Conservation (phyloP, 78 protist species). For the Isochrysis galbana region DNA sequence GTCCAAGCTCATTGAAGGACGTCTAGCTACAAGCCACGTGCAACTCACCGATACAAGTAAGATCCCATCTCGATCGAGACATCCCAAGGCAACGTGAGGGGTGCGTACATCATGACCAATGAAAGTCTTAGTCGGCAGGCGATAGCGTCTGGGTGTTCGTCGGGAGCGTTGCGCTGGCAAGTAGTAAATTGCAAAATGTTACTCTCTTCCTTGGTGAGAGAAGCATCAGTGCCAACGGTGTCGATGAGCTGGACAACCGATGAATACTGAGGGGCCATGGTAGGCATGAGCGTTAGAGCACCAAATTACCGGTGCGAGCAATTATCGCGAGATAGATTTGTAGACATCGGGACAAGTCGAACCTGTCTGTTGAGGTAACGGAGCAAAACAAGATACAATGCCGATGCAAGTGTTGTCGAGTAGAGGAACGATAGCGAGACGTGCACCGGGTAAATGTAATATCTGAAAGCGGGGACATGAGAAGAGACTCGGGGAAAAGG, state of each 20-base stretch:
- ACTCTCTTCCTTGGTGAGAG: neutral
- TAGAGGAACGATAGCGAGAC: constrained; percentile 46
- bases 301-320: no score
- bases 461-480: no score
- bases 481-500: no score
- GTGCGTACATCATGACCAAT: constrained; percentile 41
- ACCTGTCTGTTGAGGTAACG: constrained; percentile 46
- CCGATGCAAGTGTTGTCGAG: constrained; percentile 41
- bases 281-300: no score
- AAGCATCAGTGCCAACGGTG: constrained; percentile 25
- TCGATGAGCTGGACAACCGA: constrained; percentile 38
- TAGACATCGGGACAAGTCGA: no score
- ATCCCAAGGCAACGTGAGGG: constrained; percentile 38
- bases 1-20: no score
- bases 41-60: constrained; percentile 18
- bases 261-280: constrained; percentile 45
- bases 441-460: constrained; percentile 52
- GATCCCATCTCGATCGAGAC: neutral
- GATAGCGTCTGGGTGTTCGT: constrained; percentile 59
- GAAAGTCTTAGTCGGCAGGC: constrained; percentile 57
- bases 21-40: no score
- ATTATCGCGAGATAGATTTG: no score
- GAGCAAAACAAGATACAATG: constrained; percentile 54
- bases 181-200: neutral
- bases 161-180: constrained; percentile 17